A percentile compares a stretch with the other conserved stretches of the same genome.
Conservation (phyloP, 2,329 filamentous ascomycete species). For the Ascochyta viciae-villosae region DNA sequence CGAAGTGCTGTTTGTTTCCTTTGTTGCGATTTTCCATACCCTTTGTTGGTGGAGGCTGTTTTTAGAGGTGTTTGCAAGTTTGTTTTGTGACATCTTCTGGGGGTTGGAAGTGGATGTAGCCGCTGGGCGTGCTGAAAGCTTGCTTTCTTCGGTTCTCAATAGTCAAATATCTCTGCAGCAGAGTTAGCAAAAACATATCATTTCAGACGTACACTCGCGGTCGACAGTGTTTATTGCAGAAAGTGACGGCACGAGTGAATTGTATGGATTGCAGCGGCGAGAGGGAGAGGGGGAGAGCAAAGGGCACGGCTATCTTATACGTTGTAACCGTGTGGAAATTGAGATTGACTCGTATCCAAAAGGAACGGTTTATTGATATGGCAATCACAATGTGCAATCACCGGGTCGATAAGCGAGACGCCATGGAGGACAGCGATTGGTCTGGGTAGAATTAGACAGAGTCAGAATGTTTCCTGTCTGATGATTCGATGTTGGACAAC, state of each 20-base stretch:
- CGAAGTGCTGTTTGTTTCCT: slow-evolving; percentile 21
- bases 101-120: slow-evolving; percentile 30
- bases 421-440: slow-evolving; percentile 5
- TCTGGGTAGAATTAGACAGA: slow-evolving; percentile 8
- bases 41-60: slow-evolving; percentile 19
- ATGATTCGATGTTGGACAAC: slow-evolving; percentile 3
- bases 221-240: neutral
- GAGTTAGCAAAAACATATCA: slow-evolving; percentile 38
- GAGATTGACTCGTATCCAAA: slow-evolving; percentile 19
- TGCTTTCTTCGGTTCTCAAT: slow-evolving; percentile 31
- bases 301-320: slow-evolving; percentile 15
- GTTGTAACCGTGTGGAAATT: slow-evolving; percentile 8
- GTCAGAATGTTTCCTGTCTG: neutral
- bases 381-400: slow-evolving; percentile 18
- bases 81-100: slow-evolving; percentile 25
- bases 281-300: too few relatives aligned
- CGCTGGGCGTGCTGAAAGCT: slow-evolving; percentile 44
- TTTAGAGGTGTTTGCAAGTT: slow-evolving; percentile 20
- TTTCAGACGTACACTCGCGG: slow-evolving; percentile 7
- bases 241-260: neutral
- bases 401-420: slow-evolving; percentile 8
- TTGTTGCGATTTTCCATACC: slow-evolving; percentile 25
- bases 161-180: slow-evolving; percentile 35
- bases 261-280: too few relatives aligned
- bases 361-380: slow-evolving; percentile 9